Evolutionary conservation across 768 basidiomycete genomes (phyloP).

Genomic region (Lentinula edodes): DNA sequence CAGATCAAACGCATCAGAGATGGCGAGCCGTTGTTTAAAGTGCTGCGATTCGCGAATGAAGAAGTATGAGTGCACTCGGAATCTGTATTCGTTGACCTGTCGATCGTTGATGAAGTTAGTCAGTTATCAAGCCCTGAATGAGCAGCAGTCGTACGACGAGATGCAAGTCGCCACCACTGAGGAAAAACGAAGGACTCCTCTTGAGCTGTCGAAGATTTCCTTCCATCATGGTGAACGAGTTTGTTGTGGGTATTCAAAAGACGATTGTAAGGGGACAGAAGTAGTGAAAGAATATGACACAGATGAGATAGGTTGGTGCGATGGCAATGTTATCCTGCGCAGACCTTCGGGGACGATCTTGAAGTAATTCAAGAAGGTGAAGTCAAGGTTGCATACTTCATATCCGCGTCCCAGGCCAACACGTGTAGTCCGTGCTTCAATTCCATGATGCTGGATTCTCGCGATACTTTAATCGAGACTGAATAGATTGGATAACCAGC

Average conservation of each 20-base stretch:
- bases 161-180: conserved; percentile 43
- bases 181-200: background rate
- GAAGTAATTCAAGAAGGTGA: background rate
- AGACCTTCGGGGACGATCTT: background rate
- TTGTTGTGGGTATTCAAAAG: background rate
- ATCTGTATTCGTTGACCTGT: conserved; percentile 42
- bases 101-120: background rate
- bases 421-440: conserved; percentile 6
- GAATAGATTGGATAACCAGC: background rate
- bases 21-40: conserved; percentile 31
- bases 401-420: background rate
- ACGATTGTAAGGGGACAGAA: background rate
- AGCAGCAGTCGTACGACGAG: conserved; percentile 31
- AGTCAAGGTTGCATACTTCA: background rate
- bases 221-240: background rate
- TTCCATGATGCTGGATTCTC: background rate
- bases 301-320: background rate
- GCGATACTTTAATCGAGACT: background rate
- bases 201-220: conserved; percentile 1
- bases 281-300: background rate
- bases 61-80: conserved; percentile 48
- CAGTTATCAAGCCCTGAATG: background rate
- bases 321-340: background rate
- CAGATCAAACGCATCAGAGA: conserved; percentile 19
- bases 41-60: conserved; percentile 45